Base-by-base conservation (phyloP, 2,329 filamentous ascomycete species). In the Didymella exigua region DNA sequence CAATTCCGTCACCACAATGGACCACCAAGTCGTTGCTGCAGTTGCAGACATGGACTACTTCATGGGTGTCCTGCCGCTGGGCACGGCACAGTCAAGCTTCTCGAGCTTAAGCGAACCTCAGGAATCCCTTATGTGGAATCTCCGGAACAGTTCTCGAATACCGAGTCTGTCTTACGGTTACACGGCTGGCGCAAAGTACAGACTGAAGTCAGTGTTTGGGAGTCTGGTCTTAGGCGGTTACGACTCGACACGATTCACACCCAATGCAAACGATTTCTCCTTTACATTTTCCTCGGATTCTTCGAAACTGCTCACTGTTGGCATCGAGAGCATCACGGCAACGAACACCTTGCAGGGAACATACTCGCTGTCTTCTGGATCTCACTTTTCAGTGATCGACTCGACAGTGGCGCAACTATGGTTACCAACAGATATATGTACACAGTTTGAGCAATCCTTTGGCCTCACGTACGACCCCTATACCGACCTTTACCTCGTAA, bases 221-320 rank as follows among this genome's bases (percentile, higher is more conserved):
- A 76, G 65, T 43, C 64, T 78, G 19, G 70, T 75, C 1, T 56
- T 79, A 4, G 77, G 77, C 14, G 77, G 77, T 5, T 79, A 77
- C 50, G 77, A 79, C 56, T 61, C 67, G 16, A 71, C 70, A 0
- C 71, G 76, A n/a, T 73, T 76, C 55, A 66, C 57, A 19, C 48
- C 66, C 4, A 67, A 68, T 34, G 50, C 55, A 4, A 68, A 71
- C 34, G 58, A 59, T 21, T 71, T 73, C 36, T 69, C 68, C 0
- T 76, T 66, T 38, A 67, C 55, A 56, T 77, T 70, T 30, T 67
- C 70, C 5, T 58, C 56, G n/a, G 65, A 73, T 27, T 64, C 69
- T 7, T 69, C 69, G 1, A 63, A 63, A 16, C 61, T 75, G 14
- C 48, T 75, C 14, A 72, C 70, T 1, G 71, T 74, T 2, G 69